Percentiles rank a stretch among this genome's conserved stretches.
These are phyloP conservation scores for Encephalitozoon intestinalis DNA, from an alignment of 371 early-diverging fungal species.

Conservation along the genomic window DNA sequence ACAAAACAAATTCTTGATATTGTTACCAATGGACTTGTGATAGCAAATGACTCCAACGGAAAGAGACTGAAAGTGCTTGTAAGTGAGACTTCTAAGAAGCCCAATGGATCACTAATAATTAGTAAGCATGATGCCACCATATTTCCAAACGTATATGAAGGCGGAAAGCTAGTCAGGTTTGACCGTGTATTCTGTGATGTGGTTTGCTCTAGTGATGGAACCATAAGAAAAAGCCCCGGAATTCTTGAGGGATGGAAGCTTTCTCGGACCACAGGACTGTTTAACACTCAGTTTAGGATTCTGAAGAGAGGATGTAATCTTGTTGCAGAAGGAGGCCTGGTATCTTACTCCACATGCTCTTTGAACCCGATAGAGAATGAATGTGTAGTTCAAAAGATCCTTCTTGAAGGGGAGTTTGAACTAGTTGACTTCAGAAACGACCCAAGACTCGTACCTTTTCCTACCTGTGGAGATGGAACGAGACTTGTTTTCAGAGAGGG, in stretches of 20 bases:
- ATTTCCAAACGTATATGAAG: slow-evolving; percentile 68
- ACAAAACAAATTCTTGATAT: slow-evolving; percentile 71
- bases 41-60: slow-evolving; percentile 88
- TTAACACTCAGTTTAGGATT: slow-evolving; percentile 75
- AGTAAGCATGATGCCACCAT: slow-evolving; percentile 85
- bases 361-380: slow-evolving; percentile 74
- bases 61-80: slow-evolving; percentile 81
- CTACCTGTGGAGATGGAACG: background rate
- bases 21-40: slow-evolving; percentile 69
- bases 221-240: slow-evolving; percentile 81
- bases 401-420: slow-evolving; percentile 37
- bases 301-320: slow-evolving; percentile 76
- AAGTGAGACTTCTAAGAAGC: slow-evolving; percentile 79
- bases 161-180: slow-evolving; percentile 62
- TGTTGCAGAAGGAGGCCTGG: slow-evolving; percentile 75
- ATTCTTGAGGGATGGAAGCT: slow-evolving; percentile 78
- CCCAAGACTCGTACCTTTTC: background rate
- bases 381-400: slow-evolving; percentile 50
- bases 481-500: slow-evolving; percentile 65
- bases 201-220: slow-evolving; percentile 90
- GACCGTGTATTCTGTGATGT: slow-evolving; percentile 93
- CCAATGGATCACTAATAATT: slow-evolving; percentile 77
- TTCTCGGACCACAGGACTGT: slow-evolving; percentile 69
- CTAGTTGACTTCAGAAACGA: slow-evolving; percentile 31
- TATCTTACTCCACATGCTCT: slow-evolving; percentile 97